Conservation (phyloP, 345 rosid species). For the Xanthoceras sorbifolium region DNA sequence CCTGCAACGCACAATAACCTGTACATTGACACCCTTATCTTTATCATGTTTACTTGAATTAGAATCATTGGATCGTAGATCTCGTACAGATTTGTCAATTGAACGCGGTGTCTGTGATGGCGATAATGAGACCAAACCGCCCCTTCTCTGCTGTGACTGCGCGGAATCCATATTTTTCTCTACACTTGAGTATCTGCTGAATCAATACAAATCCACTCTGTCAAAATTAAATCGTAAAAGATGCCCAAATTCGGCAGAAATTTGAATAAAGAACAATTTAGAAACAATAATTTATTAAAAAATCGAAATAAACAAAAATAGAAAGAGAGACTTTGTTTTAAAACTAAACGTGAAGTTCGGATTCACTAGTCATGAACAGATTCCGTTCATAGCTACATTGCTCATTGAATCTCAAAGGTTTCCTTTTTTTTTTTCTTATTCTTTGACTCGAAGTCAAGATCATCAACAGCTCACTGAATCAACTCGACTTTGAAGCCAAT, state of each 20-base stretch:
- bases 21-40: slow-evolving; percentile 98
- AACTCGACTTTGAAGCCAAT: slow-evolving; percentile 1
- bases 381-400: background rate
- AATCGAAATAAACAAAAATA: background rate
- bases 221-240: slow-evolving; percentile 25
- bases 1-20: slow-evolving; percentile 98
- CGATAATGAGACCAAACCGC: slow-evolving; percentile 68
- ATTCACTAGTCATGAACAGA: background rate
- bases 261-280: background rate
- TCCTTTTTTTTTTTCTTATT: background rate
- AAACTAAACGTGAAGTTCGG: no score
- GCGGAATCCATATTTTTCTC: slow-evolving; percentile 56
- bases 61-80: slow-evolving; percentile 82
- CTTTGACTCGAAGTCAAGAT: background rate
- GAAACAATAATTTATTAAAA: slow-evolving; percentile 14
- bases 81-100: slow-evolving; percentile 76
- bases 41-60: slow-evolving; percentile 68
- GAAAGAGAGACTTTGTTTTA: no score
- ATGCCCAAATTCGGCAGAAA: background rate
- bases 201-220: slow-evolving; percentile 22
- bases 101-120: slow-evolving; percentile 96
- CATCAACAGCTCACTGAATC: slow-evolving; percentile 6
- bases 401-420: slow-evolving; percentile 7
- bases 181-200: background rate
- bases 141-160: slow-evolving; percentile 58